These are phyloP conservation scores for Metarhizium robertsii DNA, from an alignment of 2,329 filamentous ascomycete species.

Conservation along the genomic window DNA sequence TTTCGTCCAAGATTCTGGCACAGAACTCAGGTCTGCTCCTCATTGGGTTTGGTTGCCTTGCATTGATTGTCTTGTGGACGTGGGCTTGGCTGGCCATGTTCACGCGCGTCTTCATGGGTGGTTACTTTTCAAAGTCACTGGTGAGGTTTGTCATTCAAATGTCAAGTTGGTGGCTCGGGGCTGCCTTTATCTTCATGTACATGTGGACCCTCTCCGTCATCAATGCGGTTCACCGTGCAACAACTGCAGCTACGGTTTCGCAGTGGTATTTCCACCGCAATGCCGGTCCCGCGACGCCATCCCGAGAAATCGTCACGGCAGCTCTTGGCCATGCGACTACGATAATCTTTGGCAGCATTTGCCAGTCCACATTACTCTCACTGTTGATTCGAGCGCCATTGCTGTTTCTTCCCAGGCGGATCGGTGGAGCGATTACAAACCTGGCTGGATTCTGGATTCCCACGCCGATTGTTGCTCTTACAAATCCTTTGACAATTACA, in stretches of 20 bases:
- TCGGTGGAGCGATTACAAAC: conserved; percentile 56
- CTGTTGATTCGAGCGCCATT: conserved; percentile 77
- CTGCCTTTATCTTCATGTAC: conserved; percentile 87
- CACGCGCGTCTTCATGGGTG: conserved; percentile 87
- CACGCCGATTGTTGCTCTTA: conserved; percentile 74
- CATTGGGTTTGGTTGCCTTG: conserved; percentile 72
- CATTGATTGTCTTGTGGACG: conserved; percentile 74
- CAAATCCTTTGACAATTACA: conserved; percentile 84
- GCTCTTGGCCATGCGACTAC: conserved; percentile 74
- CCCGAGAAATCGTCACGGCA: conserved; percentile 71
- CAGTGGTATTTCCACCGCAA: conserved; percentile 99
- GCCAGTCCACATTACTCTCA: conserved; percentile 73
- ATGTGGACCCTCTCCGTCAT: conserved; percentile 89
- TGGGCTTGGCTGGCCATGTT: conserved; percentile 98
- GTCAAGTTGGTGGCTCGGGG: conserved; percentile 92
- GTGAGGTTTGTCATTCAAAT: conserved; percentile 69
- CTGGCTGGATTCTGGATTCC: conserved; percentile 75
- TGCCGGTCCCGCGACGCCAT: conserved; percentile 65
- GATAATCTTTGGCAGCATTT: conserved; percentile 87
- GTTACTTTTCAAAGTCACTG: conserved; percentile 60
- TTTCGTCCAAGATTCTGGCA: conserved; percentile 77
- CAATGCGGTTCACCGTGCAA: conserved; percentile 79
- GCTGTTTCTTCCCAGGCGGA: conserved; percentile 67
- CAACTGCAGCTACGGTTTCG: conserved; percentile 88
- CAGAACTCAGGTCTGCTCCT: conserved; percentile 75